phyloP scores from a whole-genome alignment of 345 rosid species.

The Eucalyptus tenuipes region DNA sequence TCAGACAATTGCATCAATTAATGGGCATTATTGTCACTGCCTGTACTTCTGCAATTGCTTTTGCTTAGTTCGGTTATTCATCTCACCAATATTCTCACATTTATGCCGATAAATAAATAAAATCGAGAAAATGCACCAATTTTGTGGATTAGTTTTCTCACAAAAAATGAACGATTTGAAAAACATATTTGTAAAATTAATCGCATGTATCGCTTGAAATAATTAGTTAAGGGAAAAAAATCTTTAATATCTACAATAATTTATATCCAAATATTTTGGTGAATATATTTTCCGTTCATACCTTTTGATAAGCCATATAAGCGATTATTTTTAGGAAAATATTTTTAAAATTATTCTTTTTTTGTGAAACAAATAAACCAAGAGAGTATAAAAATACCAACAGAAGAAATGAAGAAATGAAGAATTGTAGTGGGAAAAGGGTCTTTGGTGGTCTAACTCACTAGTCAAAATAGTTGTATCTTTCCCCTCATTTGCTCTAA shows the following conservation, averaged over 20 bases:
- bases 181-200: background rate
- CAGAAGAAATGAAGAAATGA: background rate
- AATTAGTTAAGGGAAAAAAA: background rate
- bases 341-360: background rate
- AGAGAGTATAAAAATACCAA: background rate
- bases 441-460: background rate
- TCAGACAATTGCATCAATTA: background rate
- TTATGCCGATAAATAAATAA: background rate
- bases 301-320: background rate
- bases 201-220: rapidly evolving
- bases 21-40: background rate
- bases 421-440: background rate
- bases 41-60: background rate
- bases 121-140: background rate
- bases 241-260: background rate
- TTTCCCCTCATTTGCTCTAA: background rate
- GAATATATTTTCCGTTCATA: background rate
- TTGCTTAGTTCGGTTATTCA: background rate
- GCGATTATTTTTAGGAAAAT: background rate
- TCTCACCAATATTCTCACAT: background rate
- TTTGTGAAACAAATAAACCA: background rate
- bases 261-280: background rate
- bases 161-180: background rate
- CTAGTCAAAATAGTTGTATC: background rate
- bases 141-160: background rate